phyloP scores from a whole-genome alignment of 129 eudicot genomes.

The Kitagawia praeruptora region DNA sequence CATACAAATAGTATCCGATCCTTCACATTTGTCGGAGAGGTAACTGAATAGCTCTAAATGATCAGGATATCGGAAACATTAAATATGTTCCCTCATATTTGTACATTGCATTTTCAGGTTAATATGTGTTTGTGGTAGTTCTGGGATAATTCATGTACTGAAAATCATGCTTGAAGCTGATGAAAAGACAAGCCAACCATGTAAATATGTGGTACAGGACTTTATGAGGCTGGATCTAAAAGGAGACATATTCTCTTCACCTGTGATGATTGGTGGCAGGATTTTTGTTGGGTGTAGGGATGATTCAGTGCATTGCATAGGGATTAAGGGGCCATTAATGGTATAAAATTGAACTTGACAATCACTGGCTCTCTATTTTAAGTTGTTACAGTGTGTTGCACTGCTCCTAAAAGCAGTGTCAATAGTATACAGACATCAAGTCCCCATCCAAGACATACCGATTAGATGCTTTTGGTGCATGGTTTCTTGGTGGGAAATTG shows the following conservation, averaged over 20 bases:
- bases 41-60: constrained; percentile 9
- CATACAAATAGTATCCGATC: constrained; percentile 25
- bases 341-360: neutral
- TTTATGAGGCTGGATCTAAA: constrained; percentile 53
- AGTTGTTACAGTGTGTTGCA: neutral
- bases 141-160: constrained; percentile 56
- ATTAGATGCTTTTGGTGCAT: neutral
- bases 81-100: neutral
- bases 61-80: neutral
- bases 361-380: neutral
- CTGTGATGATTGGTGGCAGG: constrained; percentile 76
- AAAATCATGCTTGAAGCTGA: constrained; percentile 20
- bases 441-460: neutral
- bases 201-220: constrained; percentile 29
- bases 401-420: neutral
- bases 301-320: constrained; percentile 61
- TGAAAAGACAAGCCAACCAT: constrained; percentile 13
- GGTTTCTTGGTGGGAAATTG: neutral
- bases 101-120: constrained; percentile 37
- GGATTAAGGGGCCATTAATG: constrained; percentile 15
- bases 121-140: constrained; percentile 71
- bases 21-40: constrained; percentile 39
- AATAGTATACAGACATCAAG: neutral
- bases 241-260: constrained; percentile 90
- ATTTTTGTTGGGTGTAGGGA: constrained; percentile 87